phyloP scores from a whole-genome alignment of 2,329 filamentous ascomycete species.

The Cladophialophora bantiana region DNA sequence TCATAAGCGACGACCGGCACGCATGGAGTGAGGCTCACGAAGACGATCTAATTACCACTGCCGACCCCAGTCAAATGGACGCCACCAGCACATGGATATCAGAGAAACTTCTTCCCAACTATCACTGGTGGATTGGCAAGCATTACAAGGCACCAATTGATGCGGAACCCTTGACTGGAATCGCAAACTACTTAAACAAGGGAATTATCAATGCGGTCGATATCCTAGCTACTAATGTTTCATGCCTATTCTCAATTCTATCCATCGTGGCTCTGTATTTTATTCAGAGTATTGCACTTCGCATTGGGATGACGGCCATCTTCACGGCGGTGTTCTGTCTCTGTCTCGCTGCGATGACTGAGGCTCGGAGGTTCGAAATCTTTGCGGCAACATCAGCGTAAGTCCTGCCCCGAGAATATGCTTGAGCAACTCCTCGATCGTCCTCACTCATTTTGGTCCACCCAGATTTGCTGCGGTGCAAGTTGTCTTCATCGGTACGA shows the following conservation, averaged over 20 bases:
- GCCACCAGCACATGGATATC: neutral
- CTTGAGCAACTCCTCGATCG: too few species aligned
- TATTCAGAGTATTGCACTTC: neutral
- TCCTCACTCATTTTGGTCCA: too few species aligned
- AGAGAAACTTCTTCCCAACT: neutral
- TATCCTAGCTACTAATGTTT: too few species aligned
- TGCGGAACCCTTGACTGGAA: neutral
- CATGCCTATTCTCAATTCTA: neutral
- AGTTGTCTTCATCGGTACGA: constrained; percentile 5
- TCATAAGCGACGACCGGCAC: neutral
- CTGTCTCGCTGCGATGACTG: constrained; percentile 2
- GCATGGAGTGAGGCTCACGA: neutral
- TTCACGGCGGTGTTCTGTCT: constrained; percentile 11
- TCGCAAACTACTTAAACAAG: neutral
- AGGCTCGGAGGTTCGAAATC: neutral
- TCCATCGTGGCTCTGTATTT: constrained; percentile 2
- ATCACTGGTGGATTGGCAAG: neutral
- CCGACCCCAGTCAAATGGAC: neutral
- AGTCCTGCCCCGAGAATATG: too few species aligned
- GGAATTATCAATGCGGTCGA: too few species aligned
- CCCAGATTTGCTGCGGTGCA: constrained; percentile 6
- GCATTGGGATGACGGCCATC: constrained; percentile 1
- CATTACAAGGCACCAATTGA: neutral
- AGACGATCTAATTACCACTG: neutral
- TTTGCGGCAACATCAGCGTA: too few species aligned